phyloP scores from a whole-genome alignment of 1,284 basidiomycete species.

The Sphaerobolus stellatus region DNA sequence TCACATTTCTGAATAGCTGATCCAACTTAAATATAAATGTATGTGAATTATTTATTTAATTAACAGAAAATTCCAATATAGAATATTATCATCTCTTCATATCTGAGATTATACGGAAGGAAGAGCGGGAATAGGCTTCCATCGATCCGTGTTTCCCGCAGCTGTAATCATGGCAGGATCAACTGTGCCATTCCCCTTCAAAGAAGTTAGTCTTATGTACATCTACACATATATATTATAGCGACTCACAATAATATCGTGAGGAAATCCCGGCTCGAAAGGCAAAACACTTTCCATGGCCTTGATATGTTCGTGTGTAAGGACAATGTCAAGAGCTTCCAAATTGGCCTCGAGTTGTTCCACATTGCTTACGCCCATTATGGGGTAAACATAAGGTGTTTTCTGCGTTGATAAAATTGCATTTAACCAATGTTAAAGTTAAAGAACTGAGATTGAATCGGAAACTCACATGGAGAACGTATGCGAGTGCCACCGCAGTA shows the following conservation, averaged over 20 bases:
- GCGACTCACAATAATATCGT: background rate
- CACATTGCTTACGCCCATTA: slow-evolving; percentile 24
- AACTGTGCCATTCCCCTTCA: background rate
- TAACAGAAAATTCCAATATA: too few relatives aligned
- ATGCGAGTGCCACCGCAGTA: slow-evolving; percentile 25
- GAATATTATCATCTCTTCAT: too few relatives aligned
- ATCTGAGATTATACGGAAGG: too few relatives aligned
- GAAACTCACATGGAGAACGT: slow-evolving; percentile 16
- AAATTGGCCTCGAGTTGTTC: slow-evolving; percentile 25
- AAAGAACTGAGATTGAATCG: background rate
- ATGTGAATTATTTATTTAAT: too few relatives aligned
- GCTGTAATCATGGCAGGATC: background rate
- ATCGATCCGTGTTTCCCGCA: background rate
- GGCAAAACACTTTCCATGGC: background rate
- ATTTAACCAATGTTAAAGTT: background rate
- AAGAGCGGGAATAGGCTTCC: background rate
- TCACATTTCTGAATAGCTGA: too few relatives aligned
- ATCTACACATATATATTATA: background rate
- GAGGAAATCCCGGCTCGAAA: background rate
- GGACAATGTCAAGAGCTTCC: slow-evolving; percentile 27
- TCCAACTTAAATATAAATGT: too few relatives aligned
- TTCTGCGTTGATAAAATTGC: slow-evolving; percentile 11
- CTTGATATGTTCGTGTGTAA: slow-evolving; percentile 19
- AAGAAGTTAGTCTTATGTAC: background rate
- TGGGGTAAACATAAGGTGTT: slow-evolving; percentile 18